A percentile compares a stretch with the other conserved stretches of the same genome.
Evolutionary conservation across 1,284 basidiomycete genomes (phyloP).

Genomic region (Marasmius fiardii): DNA sequence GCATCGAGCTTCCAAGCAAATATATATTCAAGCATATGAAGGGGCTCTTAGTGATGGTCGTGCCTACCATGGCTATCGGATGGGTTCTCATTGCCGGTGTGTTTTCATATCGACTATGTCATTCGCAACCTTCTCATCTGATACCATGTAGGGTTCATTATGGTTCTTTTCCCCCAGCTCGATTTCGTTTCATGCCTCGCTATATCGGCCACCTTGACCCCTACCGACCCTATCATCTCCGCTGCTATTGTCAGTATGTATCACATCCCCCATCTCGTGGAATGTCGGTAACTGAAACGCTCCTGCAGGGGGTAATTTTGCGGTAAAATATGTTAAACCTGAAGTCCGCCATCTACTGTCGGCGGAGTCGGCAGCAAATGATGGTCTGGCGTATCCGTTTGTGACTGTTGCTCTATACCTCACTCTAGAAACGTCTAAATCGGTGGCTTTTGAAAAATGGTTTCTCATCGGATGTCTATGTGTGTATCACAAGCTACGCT

Average conservation of each 20-base stretch:
- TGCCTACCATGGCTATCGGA: constrained; percentile 78
- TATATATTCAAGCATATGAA: constrained; percentile 64
- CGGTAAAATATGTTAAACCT: constrained; percentile 81
- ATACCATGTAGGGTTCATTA: constrained; percentile 53
- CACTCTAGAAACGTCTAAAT: constrained; percentile 63
- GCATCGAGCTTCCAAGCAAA: constrained; percentile 65
- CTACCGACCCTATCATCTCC: constrained; percentile 87
- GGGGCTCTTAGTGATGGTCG: constrained; percentile 60
- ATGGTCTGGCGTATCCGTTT: constrained; percentile 92
- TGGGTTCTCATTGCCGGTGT: constrained; percentile 66
- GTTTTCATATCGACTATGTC: constrained; percentile 13
- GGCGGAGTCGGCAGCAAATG: constrained; percentile 75
- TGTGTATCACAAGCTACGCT: constrained; percentile 29
- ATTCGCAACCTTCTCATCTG: not conserved
- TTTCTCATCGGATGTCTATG: constrained; percentile 80
- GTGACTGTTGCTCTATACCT: constrained; percentile 87
- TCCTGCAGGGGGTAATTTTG: constrained; percentile 80
- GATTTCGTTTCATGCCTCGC: constrained; percentile 75
- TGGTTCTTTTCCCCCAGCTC: constrained; percentile 65
- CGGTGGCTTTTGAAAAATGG: constrained; percentile 73
- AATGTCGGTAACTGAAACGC: too few relatives aligned
- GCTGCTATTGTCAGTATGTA: constrained; percentile 54
- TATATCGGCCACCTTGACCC: constrained; percentile 88
- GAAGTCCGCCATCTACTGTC: constrained; percentile 84
- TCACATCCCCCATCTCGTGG: too few relatives aligned